phyloP scores from a whole-genome alignment of 345 rosid species.

The Gossypioides kirkii region DNA sequence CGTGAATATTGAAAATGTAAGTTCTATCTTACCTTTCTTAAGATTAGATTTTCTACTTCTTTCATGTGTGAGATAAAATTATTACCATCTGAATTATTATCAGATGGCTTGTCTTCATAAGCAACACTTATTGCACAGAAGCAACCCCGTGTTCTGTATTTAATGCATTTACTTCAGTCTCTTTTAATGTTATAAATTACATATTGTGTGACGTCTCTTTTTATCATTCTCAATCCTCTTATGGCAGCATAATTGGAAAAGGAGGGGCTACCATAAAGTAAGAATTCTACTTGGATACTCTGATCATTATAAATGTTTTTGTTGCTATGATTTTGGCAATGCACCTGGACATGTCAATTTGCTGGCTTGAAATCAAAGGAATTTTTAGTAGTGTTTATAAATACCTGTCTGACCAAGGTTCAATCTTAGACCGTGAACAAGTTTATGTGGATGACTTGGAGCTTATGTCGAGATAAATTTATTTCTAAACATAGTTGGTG shows the following conservation, averaged over 20 bases:
- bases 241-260: conserved; percentile 96
- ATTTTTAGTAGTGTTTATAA: not conserved
- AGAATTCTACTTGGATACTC: conserved; percentile 23
- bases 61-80: not conserved
- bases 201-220: not conserved
- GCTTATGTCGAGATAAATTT: not conserved
- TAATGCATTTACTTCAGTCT: not conserved
- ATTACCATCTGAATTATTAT: not conserved
- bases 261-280: conserved; percentile 98
- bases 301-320: conserved; percentile 2
- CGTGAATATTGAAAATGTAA: not conserved
- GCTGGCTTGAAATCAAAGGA: not conserved
- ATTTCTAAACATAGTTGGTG: not conserved
- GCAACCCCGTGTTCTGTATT: not conserved
- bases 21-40: not conserved
- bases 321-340: conserved; percentile 11
- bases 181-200: not conserved
- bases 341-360: not conserved
- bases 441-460: not conserved
- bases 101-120: not conserved
- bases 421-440: not conserved
- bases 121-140: not conserved
- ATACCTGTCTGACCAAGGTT: not conserved
- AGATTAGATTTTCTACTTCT: not conserved
- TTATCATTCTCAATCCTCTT: not conserved